Base-by-base conservation (phyloP, 2,329 filamentous ascomycete genomes). In the Ascocoryne sarcoides region DNA sequence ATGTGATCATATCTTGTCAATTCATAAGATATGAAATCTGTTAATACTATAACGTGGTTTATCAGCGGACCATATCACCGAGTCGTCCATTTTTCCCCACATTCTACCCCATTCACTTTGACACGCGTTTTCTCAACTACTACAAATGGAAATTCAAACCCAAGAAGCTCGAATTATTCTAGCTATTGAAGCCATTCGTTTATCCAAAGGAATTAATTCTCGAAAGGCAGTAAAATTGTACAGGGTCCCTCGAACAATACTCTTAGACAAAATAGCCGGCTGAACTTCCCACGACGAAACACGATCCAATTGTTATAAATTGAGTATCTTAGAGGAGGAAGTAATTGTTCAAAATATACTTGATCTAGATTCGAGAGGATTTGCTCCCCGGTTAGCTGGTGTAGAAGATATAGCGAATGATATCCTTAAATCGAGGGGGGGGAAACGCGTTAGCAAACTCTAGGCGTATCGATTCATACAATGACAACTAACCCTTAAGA, bases 371-470 rank as follows among this genome's bases (percentile, higher is more conserved):
- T 20, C 35, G 10, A 36, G 44, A 45, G 36, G 33, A 36, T 50
- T 52, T 45, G 35, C 40, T 12, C 43, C 48, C 21, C 15, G 39
- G 20, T 28, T 46, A 14, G 34, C 35, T 42, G 20, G 37, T 42
- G 43, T 54, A 8, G 29, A 38, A 46, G 46, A 46, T 44, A 54
- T 52, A 32, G 47, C 46, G 2, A 37, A 53, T 46, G 29, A 37
- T 37, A 34, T 46, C 12, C 37, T 40, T 5, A 19, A 43, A 37
- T 36, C 28, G 9, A 37, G 32, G 5, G 18, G 19, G 21, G 28
- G 8, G 20, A 2, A 9, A 42, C 37, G 29, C 30, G 39, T 49
- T 16, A 29, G 41, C 14, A 49, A 42, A 36, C 19, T 15, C 18
- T 46, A 21, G 39, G 33, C 32, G 0, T 17, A 44, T 39, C 26